Evolutionary conservation across 116 monocot genomes (phyloP), one percentile per base, ranked within the genome.

Genomic region (Dioscorea cayenensis): DNA sequence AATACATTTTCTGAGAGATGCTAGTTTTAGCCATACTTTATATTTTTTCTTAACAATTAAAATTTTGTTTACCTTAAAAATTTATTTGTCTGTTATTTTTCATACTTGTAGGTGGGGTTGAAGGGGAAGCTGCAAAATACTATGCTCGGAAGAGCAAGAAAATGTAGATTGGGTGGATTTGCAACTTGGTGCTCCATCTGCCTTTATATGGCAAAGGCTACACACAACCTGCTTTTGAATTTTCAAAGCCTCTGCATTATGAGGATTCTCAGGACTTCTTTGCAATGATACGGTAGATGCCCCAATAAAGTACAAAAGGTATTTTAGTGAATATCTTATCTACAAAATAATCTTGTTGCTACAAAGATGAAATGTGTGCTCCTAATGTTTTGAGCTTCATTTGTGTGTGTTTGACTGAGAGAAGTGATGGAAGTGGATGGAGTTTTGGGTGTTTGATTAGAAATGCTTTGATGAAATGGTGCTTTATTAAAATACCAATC

Each of bases 201-300:
- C 77, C 60, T 91, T 95, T 74, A 89, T 76, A n/a, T 95, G 95
- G 95, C 91, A 91, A 78, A 91, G 86, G 89, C 91, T 88, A 78
- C 18, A 43, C 21, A 9, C 7, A 43, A 68, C 11, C 11, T 17
- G 17, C n/a, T 69, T 21, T 11, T 23, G 28, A 55, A 25, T 68
- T 49, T 3, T 35, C 16, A 19, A n/a, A 49, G 14, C 22, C 10
- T 23, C 52, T 52, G 35, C 4, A 2, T 35, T 18, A 62, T 62
- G 17, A 23, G 62, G 25, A 62, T 3, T 62, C 23, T 65, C 3
- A 35, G 65, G 65, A 29, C 17, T 28, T 64, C 29, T 64, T n/a
- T 62, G 52, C 52, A 10, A 52, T 18, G 18, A 16, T 16, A 52
- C 16, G 3, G 4, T 55, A 16, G 2, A 18, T 1, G 1, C 14